Conservation (phyloP, 805 yeast species). For the Saccharomycopsis fermentans region DNA sequence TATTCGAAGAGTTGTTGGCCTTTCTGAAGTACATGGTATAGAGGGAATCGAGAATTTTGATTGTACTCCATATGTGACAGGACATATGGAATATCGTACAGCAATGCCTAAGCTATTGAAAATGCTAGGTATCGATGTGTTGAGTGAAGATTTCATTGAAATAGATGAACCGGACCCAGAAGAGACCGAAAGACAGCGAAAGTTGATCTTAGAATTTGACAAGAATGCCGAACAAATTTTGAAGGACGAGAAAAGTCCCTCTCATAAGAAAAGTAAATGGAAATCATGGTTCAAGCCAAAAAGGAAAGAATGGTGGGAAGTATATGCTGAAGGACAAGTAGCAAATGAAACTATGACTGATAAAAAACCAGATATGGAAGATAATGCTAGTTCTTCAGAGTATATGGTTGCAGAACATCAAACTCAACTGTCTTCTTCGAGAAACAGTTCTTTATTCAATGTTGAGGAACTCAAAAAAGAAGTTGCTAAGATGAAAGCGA, state of each 20-base stretch:
- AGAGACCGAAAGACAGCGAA: constrained; percentile 70
- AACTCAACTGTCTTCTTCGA: constrained; percentile 23
- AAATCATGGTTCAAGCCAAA: constrained; percentile 40
- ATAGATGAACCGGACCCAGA: constrained; percentile 95
- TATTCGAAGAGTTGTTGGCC: constrained; percentile 79
- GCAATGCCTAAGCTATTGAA: constrained; percentile 78
- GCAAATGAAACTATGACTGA: constrained; percentile 32
- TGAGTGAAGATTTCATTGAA: constrained; percentile 87
- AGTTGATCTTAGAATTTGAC: constrained; percentile 75
- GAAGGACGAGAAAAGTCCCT: constrained; percentile 27
- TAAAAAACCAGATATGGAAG: constrained; percentile 26
- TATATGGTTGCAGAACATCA: background rate
- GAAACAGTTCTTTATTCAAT: constrained; percentile 27
- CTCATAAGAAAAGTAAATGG: constrained; percentile 31
- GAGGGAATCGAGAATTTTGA: constrained; percentile 75
- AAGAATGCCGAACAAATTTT: constrained; percentile 63
- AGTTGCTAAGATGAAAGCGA: constrained; percentile 21
- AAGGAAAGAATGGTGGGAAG: constrained; percentile 49
- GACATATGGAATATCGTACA: constrained; percentile 95
- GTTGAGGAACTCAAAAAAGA: constrained; percentile 31
- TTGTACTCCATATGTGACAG: constrained; percentile 78
- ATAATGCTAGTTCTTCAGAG: background rate
- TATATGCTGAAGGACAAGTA: constrained; percentile 25
- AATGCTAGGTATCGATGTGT: constrained; percentile 64
- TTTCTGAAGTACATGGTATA: constrained; percentile 59